Conservation (phyloP, 2,329 filamentous ascomycete genomes). For the Cordyceps farinosa region DNA sequence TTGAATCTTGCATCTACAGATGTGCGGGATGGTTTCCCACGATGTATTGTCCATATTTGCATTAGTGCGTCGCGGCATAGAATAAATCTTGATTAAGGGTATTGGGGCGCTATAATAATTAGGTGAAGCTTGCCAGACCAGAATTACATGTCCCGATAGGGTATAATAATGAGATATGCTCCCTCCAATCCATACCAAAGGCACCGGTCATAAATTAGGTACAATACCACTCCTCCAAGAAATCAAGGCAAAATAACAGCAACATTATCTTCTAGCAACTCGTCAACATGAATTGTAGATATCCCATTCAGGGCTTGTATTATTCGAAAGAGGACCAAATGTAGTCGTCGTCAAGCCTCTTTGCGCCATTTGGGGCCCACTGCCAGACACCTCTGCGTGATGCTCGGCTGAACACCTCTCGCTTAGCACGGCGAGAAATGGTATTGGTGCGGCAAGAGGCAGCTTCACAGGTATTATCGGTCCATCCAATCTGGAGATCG, state of each 20-base stretch:
- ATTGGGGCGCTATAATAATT: not conserved
- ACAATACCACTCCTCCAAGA: conserved; percentile 17
- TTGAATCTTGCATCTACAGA: not conserved
- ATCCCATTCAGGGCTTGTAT: not conserved
- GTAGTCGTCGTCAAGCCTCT: conserved; percentile 32
- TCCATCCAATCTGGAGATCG: conserved; percentile 40
- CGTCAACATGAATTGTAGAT: conserved; percentile 13
- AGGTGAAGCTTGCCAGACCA: not conserved
- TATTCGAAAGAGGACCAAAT: conserved; percentile 22
- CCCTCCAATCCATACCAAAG: conserved; percentile 1
- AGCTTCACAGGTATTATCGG: conserved; percentile 39
- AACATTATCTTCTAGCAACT: conserved; percentile 17
- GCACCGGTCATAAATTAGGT: conserved; percentile 8
- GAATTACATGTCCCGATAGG: conserved; percentile 1
- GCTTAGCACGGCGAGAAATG: conserved; percentile 28
- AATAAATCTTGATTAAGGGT: not conserved
- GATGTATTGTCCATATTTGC: not conserved
- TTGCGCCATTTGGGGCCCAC: conserved; percentile 32
- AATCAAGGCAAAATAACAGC: conserved; percentile 17
- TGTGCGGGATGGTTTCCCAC: no score
- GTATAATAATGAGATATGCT: conserved; percentile 3
- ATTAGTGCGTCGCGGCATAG: not conserved
- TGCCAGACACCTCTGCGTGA: conserved; percentile 33
- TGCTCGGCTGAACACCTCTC: conserved; percentile 31
- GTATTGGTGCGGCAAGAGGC: conserved; percentile 32